Evolutionary conservation across 228 moss, liverwort and hornwort genomes (phyloP).

Genomic region (Sphagnum magellanicum): DNA sequence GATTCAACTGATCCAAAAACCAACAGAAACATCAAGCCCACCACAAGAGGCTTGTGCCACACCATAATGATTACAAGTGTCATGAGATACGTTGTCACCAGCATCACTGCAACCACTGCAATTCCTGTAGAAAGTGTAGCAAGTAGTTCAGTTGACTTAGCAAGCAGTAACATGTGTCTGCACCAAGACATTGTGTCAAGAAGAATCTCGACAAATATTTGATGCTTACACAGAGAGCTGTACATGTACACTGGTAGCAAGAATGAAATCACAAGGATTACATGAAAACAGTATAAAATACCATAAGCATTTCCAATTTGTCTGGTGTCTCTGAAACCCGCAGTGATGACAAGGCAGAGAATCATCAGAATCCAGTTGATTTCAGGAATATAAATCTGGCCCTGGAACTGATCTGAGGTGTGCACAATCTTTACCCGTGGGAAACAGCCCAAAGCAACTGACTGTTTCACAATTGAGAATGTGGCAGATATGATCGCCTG

Average conservation of each 20-base stretch:
- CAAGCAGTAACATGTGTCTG: too few relatives aligned
- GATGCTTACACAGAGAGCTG: too few relatives aligned
- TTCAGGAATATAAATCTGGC: conserved; percentile 86
- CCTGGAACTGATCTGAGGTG: conserved; percentile 57
- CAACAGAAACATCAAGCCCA: conserved; percentile 37
- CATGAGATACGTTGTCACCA: conserved; percentile 66
- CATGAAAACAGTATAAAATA: conserved; percentile 4
- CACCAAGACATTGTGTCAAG: too few relatives aligned
- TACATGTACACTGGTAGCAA: too few relatives aligned
- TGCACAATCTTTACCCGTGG: conserved; percentile 86
- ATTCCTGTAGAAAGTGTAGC: conserved; percentile 34
- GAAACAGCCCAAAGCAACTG: conserved; percentile 75
- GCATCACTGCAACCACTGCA: conserved; percentile 85
- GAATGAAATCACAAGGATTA: too few relatives aligned
- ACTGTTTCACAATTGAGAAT: conserved; percentile 83
- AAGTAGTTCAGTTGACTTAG: too few relatives aligned
- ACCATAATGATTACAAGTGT: conserved; percentile 72
- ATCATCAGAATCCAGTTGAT: conserved; percentile 89
- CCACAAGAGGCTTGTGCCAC: conserved; percentile 49
- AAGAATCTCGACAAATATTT: too few relatives aligned
- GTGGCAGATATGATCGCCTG: conserved; percentile 98
- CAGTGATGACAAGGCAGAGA: conserved; percentile 69
- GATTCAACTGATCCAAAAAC: conserved; percentile 54
- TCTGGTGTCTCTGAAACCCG: conserved; percentile 67
- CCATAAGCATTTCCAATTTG: conserved; percentile 92